phyloP scores from a whole-genome alignment of 257 asterid genomes.

The Eucommia ulmoides region DNA sequence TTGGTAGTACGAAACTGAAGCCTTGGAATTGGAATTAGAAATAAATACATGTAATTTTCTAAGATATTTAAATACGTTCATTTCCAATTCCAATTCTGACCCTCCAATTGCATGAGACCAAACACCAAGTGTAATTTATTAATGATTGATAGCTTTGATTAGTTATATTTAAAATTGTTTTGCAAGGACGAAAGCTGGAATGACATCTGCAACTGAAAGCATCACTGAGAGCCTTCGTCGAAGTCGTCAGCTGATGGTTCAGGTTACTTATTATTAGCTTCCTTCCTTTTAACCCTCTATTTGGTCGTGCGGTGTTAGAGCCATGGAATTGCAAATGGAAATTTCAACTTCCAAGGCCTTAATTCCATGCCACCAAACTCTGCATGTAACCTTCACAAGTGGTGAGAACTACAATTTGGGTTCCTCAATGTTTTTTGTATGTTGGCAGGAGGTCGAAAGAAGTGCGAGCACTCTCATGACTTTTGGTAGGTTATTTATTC shows the following conservation, averaged over 20 bases:
- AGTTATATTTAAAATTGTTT: slow-evolving; percentile 11
- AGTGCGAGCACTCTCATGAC: slow-evolving; percentile 80
- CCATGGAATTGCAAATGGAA: no score
- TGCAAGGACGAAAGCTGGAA: slow-evolving; percentile 86
- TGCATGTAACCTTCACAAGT: no score
- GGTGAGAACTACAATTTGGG: slow-evolving; percentile 3
- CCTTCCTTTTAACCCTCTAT: background rate
- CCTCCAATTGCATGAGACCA: no score
- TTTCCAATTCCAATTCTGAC: no score
- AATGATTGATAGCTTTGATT: no score
- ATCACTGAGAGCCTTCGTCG: slow-evolving; percentile 94
- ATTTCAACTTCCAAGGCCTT: no score
- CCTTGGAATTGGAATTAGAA: no score
- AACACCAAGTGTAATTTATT: no score
- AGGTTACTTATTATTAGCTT: slow-evolving; percentile 35
- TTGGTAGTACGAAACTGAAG: no score
- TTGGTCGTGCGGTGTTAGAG: background rate
- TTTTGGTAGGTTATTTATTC: slow-evolving; percentile 70
- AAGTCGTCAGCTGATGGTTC: slow-evolving; percentile 94
- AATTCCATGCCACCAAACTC: no score
- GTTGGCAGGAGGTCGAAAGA: slow-evolving; percentile 78
- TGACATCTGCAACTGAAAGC: slow-evolving; percentile 97
- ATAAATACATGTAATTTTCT: no score
- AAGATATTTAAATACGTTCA: no score
- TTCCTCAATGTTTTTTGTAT: slow-evolving; percentile 8